phyloP scores from a whole-genome alignment of 2,329 filamentous ascomycete species.

The Pezicula carpinea region DNA sequence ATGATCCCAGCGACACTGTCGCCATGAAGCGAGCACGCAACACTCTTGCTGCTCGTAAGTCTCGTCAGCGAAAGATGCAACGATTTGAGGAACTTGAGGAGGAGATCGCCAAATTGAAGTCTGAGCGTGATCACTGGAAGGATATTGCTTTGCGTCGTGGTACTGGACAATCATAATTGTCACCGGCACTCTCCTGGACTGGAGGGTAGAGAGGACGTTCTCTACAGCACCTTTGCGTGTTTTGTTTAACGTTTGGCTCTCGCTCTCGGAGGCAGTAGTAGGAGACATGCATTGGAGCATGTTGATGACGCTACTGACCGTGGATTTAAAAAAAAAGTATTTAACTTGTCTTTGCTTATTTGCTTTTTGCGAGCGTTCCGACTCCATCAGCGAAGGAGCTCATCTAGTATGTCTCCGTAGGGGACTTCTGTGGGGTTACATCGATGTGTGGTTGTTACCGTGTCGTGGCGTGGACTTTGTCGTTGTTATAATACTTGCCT shows the following conservation, averaged over 20 bases:
- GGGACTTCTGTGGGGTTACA: neutral
- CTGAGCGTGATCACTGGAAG: constrained; percentile 64
- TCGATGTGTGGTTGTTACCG: neutral
- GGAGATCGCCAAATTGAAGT: constrained; percentile 64
- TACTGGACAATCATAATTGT: constrained; percentile 14
- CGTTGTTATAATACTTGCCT: neutral
- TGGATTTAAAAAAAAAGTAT: constrained; percentile 15
- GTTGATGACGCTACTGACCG: constrained; percentile 25
- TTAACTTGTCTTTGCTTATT: constrained; percentile 13
- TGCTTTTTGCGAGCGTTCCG: neutral
- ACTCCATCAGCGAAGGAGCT: neutral
- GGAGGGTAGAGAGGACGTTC: constrained; percentile 23
- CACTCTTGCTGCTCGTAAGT: constrained; percentile 89
- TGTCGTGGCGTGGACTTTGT: neutral
- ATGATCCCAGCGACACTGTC: constrained; percentile 68
- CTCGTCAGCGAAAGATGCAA: constrained; percentile 78
- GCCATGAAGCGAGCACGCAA: constrained; percentile 93
- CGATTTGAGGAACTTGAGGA: constrained; percentile 71
- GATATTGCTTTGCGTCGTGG: constrained; percentile 21
- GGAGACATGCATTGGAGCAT: constrained; percentile 20
- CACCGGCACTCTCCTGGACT: constrained; percentile 29
- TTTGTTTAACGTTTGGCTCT: neutral
- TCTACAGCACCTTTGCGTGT: neutral
- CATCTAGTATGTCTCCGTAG: neutral
- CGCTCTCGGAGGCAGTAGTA: constrained; percentile 25